Percentiles rank a stretch among this genome's conserved stretches.
Conservation (phyloP, 768 basidiomycete genomes). For the Suillus sp. region DNA sequence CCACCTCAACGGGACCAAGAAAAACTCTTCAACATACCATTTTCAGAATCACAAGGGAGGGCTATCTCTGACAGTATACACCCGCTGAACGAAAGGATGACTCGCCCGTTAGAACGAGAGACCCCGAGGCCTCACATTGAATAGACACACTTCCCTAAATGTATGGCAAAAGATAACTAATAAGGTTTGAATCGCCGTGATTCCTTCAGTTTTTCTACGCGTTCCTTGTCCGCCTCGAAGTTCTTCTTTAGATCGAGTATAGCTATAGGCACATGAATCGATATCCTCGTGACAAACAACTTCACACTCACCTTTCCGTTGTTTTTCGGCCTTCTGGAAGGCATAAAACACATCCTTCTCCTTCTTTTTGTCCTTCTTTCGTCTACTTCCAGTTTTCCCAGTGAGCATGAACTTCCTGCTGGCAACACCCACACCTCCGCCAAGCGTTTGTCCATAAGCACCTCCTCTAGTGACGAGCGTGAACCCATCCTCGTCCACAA, state of each 20-base stretch:
- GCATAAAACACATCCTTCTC: conserved; percentile 83
- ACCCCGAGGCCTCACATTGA: neutral
- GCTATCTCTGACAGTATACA: neutral
- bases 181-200: conserved; percentile 88
- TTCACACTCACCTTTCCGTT: conserved; percentile 64
- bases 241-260: conserved; percentile 65
- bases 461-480: conserved; percentile 93
- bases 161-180: conserved; percentile 38
- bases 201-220: conserved; percentile 51
- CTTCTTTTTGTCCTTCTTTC: conserved; percentile 56
- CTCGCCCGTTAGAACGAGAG: neutral
- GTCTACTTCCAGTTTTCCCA: conserved; percentile 38
- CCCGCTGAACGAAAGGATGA: neutral
- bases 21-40: neutral
- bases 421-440: conserved; percentile 72
- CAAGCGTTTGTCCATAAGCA: conserved; percentile 84
- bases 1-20: neutral
- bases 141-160: neutral
- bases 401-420: conserved; percentile 55
- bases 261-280: conserved; percentile 36
- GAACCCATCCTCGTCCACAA: conserved; percentile 94
- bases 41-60: neutral
- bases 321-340: conserved; percentile 90
- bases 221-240: conserved; percentile 86
- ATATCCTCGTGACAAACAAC: conserved; percentile 11